A percentile compares a stretch with the other conserved stretches of the same genome.
Conservation (phyloP, 1,139 yeast genomes). For the Blastobotrys serpentis region DNA sequence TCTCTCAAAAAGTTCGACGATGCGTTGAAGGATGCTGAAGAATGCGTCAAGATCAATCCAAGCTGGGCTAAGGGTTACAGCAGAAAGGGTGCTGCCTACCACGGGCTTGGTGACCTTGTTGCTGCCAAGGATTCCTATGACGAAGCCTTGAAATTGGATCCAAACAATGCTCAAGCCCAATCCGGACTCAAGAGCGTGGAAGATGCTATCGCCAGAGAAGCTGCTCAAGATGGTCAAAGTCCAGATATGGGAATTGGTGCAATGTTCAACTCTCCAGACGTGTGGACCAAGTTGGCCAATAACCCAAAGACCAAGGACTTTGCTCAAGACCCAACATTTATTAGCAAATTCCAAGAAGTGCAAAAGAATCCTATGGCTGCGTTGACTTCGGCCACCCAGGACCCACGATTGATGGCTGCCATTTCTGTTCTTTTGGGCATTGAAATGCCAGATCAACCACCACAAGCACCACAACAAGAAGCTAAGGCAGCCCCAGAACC, state of each 20-base stretch:
- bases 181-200: conserved; percentile 74
- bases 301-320: conserved; percentile 87
- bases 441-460: conserved; percentile 49
- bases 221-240: conserved; percentile 42
- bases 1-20: conserved; percentile 68
- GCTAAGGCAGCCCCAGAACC: conserved; percentile 30
- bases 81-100: conserved; percentile 91
- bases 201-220: conserved; percentile 48
- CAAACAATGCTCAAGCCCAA: conserved; percentile 81
- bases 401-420: conserved; percentile 85
- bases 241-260: conserved; percentile 78
- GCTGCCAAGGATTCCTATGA: conserved; percentile 60
- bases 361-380: conserved; percentile 74
- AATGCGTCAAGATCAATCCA: conserved; percentile 75
- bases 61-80: conserved; percentile 94
- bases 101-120: conserved; percentile 73
- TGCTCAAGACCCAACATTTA: conserved; percentile 85
- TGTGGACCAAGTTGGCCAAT: conserved; percentile 68
- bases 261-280: conserved; percentile 76
- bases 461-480: conserved; percentile 23
- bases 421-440: conserved; percentile 87
- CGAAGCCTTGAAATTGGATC: conserved; percentile 80
- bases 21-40: conserved; percentile 81
- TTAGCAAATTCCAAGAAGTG: conserved; percentile 64
- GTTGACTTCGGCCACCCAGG: conserved; percentile 57